These are phyloP conservation scores for Bidens hawaiensis DNA, from an alignment of 140 eudicot genomes.

Conservation along the genomic window DNA sequence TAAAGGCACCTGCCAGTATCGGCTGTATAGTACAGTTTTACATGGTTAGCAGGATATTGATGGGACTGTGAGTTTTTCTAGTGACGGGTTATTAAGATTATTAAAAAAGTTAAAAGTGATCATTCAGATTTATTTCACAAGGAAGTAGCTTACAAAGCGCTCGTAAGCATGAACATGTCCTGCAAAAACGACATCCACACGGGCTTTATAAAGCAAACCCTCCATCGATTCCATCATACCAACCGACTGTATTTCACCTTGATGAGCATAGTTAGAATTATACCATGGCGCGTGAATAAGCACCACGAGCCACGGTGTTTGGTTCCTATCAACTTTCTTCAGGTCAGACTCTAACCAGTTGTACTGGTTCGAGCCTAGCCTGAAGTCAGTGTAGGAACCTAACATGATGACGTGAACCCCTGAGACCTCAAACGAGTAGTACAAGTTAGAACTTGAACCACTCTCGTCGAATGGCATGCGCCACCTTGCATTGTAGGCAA, in stretches of 20 bases:
- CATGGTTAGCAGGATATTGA: background rate
- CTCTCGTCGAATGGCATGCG: constrained; percentile 76
- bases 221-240: constrained; percentile 68
- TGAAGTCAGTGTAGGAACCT: constrained; percentile 67
- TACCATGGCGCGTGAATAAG: constrained; percentile 83
- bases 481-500: constrained; percentile 82
- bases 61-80: background rate
- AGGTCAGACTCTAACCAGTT: constrained; percentile 53
- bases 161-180: constrained; percentile 95
- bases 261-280: constrained; percentile 69
- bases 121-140: background rate
- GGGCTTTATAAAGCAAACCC: constrained; percentile 52
- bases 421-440: constrained; percentile 67
- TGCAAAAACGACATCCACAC: constrained; percentile 60
- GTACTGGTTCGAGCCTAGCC: constrained; percentile 41
- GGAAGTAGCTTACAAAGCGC: constrained; percentile 56
- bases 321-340: constrained; percentile 45
- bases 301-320: constrained; percentile 68
- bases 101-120: background rate
- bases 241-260: constrained; percentile 48
- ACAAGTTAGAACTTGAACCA: constrained; percentile 58
- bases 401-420: constrained; percentile 70
- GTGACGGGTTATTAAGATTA: background rate
- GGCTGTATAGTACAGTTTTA: background rate
- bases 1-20: background rate